Evolutionary conservation across 2,329 filamentous ascomycete genomes (phyloP).

Genomic region (Orbilia brochopaga): DNA sequence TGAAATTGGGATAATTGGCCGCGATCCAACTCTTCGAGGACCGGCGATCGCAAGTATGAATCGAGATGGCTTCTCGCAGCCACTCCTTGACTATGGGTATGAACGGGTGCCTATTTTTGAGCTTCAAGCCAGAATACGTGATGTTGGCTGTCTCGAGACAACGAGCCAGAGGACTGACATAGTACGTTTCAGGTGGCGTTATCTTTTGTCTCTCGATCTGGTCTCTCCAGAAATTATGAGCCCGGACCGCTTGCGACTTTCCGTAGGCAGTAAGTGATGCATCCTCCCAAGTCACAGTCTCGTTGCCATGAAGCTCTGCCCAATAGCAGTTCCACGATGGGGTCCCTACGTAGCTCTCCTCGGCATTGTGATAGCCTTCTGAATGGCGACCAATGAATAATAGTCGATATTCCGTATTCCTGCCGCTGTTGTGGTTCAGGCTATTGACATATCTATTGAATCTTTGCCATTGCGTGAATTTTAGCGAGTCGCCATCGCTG

Average conservation of each 20-base stretch:
- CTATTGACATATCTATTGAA: slow-evolving; percentile 66
- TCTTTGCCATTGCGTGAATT: slow-evolving; percentile 69
- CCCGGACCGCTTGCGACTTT: slow-evolving; percentile 65
- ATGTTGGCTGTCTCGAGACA: slow-evolving; percentile 68
- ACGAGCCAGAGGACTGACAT: slow-evolving; percentile 68
- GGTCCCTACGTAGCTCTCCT: slow-evolving; percentile 71
- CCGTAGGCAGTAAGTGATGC: slow-evolving; percentile 67
- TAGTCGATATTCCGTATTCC: slow-evolving; percentile 67
- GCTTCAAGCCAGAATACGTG: slow-evolving; percentile 64
- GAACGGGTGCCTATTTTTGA: slow-evolving; percentile 64
- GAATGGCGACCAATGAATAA: slow-evolving; percentile 73
- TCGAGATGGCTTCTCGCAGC: slow-evolving; percentile 69
- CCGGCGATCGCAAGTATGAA: slow-evolving; percentile 71
- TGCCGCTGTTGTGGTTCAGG: slow-evolving; percentile 62
- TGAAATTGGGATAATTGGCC: slow-evolving; percentile 62
- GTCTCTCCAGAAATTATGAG: slow-evolving; percentile 66
- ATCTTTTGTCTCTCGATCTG: slow-evolving; percentile 65
- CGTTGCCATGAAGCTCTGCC: slow-evolving; percentile 69
- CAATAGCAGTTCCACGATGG: slow-evolving; percentile 75
- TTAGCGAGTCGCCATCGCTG: slow-evolving; percentile 55
- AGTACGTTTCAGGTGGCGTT: slow-evolving; percentile 68
- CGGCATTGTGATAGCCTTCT: slow-evolving; percentile 69
- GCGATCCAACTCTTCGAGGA: slow-evolving; percentile 65
- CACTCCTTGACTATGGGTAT: slow-evolving; percentile 68
- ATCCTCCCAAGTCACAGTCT: slow-evolving; percentile 68